Evolutionary conservation across 768 basidiomycete genomes (phyloP).

Genomic region (Rhizopogon roseolus): DNA sequence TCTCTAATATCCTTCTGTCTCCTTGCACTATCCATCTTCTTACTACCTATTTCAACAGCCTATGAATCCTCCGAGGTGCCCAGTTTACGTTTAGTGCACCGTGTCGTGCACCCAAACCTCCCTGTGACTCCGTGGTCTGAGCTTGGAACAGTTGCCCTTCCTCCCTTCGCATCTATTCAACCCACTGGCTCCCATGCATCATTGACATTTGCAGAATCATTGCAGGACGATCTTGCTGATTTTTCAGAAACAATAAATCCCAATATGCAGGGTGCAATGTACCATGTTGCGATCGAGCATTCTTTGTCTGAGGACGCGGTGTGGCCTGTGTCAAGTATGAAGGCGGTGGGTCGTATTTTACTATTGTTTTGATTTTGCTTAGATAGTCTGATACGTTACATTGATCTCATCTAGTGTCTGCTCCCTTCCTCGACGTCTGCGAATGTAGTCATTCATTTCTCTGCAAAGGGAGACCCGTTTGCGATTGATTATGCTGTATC

Average conservation of each 20-base stretch:
- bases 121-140: constrained; percentile 19
- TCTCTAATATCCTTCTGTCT: constrained; percentile 3
- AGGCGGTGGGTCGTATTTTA: constrained; percentile 49
- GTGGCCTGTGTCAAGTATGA: constrained; percentile 29
- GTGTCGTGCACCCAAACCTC: constrained; percentile 27
- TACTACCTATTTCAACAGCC: neutral
- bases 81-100: constrained; percentile 14
- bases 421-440: constrained; percentile 51
- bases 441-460: constrained; percentile 51
- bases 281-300: constrained; percentile 65
- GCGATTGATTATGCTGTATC: constrained; percentile 70
- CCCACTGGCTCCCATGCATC: constrained; percentile 26
- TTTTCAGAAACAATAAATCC: constrained; percentile 38
- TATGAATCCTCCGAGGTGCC: neutral
- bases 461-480: constrained; percentile 44
- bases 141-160: constrained; percentile 20
- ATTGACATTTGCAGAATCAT: constrained; percentile 36
- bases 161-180: constrained; percentile 27
- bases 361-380: constrained; percentile 38
- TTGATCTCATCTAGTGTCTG: constrained; percentile 52
- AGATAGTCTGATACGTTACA: constrained; percentile 10
- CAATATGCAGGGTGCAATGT: constrained; percentile 42
- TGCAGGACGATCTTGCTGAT: constrained; percentile 41
- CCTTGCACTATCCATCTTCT: constrained; percentile 8
- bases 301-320: constrained; percentile 35